phyloP scores from a whole-genome alignment of 1,284 basidiomycete species.

The Tremellales sp. region DNA sequence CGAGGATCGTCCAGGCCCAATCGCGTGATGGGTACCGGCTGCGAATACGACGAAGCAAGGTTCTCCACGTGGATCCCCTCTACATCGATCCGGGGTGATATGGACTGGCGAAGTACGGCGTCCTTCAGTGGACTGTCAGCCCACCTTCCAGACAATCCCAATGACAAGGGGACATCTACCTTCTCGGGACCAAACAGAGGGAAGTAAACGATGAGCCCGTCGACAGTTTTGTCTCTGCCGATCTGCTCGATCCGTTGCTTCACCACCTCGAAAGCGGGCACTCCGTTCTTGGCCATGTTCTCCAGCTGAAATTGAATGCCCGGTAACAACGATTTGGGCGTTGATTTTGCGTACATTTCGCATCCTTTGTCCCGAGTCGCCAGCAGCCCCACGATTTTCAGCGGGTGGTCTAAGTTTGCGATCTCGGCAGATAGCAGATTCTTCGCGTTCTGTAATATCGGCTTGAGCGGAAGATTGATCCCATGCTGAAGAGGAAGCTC shows the following conservation, averaged over 20 bases:
- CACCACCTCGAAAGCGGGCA: slow-evolving; percentile 8
- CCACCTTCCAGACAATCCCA: not conserved
- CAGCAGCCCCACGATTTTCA: slow-evolving; percentile 28
- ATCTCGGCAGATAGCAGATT: not conserved
- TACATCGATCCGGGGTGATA: slow-evolving; percentile 29
- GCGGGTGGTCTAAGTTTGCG: slow-evolving; percentile 8
- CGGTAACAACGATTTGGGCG: slow-evolving; percentile 16
- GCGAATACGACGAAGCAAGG: slow-evolving; percentile 6
- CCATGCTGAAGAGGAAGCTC: too few species aligned
- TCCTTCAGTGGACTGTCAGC: slow-evolving; percentile 11
- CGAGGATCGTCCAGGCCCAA: slow-evolving; percentile 2
- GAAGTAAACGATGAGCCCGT: slow-evolving; percentile 30
- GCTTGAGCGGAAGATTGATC: too few species aligned
- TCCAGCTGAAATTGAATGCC: not conserved
- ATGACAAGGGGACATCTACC: not conserved
- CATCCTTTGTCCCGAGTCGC: slow-evolving; percentile 27
- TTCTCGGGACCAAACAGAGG: slow-evolving; percentile 17
- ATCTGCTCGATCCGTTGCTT: slow-evolving; percentile 9
- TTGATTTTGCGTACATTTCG: slow-evolving; percentile 27
- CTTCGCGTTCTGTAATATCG: too few species aligned
- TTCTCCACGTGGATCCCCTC: slow-evolving; percentile 24
- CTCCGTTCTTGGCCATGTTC: not conserved
- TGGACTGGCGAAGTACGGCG: slow-evolving; percentile 19
- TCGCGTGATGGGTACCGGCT: slow-evolving; percentile 9
- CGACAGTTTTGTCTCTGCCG: slow-evolving; percentile 21